These are phyloP conservation scores for Chlorella sp. DNA, from an alignment of 139 green algal genomes.

Conservation along the genomic window DNA sequence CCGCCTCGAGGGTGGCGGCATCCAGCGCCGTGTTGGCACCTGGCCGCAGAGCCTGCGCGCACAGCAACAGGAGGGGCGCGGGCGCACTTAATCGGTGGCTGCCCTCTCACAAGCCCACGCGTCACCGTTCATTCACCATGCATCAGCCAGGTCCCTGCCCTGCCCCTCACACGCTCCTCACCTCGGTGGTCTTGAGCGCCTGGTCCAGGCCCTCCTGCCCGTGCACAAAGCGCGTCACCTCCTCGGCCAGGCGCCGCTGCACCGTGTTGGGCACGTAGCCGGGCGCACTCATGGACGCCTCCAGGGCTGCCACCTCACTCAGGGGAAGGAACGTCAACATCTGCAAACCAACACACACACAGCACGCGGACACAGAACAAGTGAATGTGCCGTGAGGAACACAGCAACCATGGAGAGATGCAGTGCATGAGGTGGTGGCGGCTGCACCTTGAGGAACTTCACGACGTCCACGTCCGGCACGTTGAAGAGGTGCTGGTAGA, in stretches of 20 bases:
- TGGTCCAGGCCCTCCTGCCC: constrained; percentile 82
- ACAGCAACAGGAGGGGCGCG: not conserved
- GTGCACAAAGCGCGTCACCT: constrained; percentile 95
- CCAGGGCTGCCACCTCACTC: constrained; percentile 64
- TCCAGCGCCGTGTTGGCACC: constrained; percentile 78
- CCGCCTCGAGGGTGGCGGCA: constrained; percentile 64
- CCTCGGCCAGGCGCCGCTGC: constrained; percentile 83
- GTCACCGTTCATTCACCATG: too few species aligned
- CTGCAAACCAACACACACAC: constrained; percentile 14
- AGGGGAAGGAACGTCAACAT: constrained; percentile 95
- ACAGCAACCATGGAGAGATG: too few species aligned
- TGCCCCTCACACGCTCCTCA: constrained; percentile 5
- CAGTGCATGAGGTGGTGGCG: not conserved
- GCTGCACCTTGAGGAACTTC: constrained; percentile 60
- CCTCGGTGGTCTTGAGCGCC: constrained; percentile 83
- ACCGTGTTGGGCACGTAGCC: constrained; percentile 83
- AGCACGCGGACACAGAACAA: not conserved
- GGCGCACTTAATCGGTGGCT: too few species aligned
- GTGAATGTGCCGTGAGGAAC: not conserved
- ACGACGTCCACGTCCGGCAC: constrained; percentile 80
- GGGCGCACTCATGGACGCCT: constrained; percentile 45
- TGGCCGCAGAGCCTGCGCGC: constrained; percentile 60
- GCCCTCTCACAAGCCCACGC: too few species aligned
- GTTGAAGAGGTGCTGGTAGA: constrained; percentile 94
- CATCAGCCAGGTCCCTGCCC: not conserved